Evolutionary conservation across 805 yeast species (phyloP), one percentile per base, ranked within the genome.

Genomic region (Cyberlindnera americana): DNA sequence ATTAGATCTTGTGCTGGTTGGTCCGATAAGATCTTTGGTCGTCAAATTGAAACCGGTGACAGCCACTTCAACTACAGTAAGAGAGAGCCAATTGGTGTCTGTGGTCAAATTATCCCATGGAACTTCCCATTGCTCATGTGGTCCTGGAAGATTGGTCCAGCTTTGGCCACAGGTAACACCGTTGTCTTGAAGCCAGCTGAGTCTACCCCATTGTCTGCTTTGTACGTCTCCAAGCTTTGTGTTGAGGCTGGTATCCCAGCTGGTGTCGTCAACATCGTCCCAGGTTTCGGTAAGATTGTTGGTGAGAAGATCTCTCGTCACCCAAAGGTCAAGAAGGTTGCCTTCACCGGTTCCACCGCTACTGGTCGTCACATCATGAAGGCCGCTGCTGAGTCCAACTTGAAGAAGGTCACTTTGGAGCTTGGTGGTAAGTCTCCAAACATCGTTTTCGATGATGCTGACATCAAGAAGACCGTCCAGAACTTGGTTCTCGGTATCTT

Each of bases 361-460:
- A 79, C 84, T 49, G 98, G 97, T 60, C 83, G 85, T 63, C 67
- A 66, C 54, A 85, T 90, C 60, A 82, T 86, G 83, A 77, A 75
- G 65, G 72, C 75, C 46, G 90, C 95, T 46, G 87, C 95, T 49
- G 79, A 77, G 47, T 75, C 86, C 35, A 80, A 81, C 66, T 73
- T 90, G 65, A 90, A 90, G 75, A 88, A 85, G 65, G 87, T 89
- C 48, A 90, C 97, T 31, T 75, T 90, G 61, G 98, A 90, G 71
- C 79, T 89, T 56, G 98, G 98, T 60, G 98, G 98, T 61, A 90
- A 90, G 71, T 89, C 96, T 24, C 96, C 98, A 57, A 81, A 84
- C 65, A 79, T 90, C 53, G 81, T 90, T 35, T 88, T 84, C 60
- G 81, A 82, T 57, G 97, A 90, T 60, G 90, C 91, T 41, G 79